Base-by-base conservation (phyloP, 2,329 filamentous ascomycete genomes). In the Claviceps sp. region DNA sequence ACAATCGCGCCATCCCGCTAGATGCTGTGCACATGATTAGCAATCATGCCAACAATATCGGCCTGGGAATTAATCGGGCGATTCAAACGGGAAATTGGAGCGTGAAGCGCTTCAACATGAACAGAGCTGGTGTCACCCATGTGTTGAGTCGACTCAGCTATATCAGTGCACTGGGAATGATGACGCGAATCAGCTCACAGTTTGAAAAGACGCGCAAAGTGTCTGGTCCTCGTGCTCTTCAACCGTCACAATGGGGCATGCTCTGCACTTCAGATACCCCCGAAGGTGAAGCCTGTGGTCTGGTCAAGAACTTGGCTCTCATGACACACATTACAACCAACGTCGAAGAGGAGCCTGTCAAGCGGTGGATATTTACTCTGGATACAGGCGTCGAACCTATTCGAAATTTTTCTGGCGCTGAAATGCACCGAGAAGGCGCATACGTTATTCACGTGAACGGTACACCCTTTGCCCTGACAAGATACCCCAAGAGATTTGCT, bases 311-410 rank as follows among this genome's bases (percentile, higher is more conserved):
- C 63, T 70, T 98, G 72, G 93, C 93, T 8, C 75, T 98, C 53
- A 98, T 98, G 93, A 98, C 94, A 49, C 94, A 98, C 63, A 97
- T 98, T 60, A 98, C 93, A 0, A 98, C 93, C 1, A 89, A 95
- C 57, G 89, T 95, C 52, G 89, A 96, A 52, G 93, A 97, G 64
- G 88, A 82, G 18, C 90, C 93, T 1, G 87, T 98, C 16, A 85
- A 84, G 61, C 84, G 88, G 61, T 82, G 94, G 65, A 83, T 96
- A 1, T 93, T 90, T 63, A 83, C 87, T 52, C 76, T 97, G 26
- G 90, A 95, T 45, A 85, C 88, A 2, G 87, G 91, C 52, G 86
- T 95, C 37, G 82, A 85, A 56, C 82, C 84, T 3, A 80, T 94
- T 48, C 83, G 84, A 38, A 76, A 77, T 59, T 79, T 79, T 56